phyloP scores from a whole-genome alignment of 1,284 basidiomycete genomes.

The Microbotryum scabiosae region DNA sequence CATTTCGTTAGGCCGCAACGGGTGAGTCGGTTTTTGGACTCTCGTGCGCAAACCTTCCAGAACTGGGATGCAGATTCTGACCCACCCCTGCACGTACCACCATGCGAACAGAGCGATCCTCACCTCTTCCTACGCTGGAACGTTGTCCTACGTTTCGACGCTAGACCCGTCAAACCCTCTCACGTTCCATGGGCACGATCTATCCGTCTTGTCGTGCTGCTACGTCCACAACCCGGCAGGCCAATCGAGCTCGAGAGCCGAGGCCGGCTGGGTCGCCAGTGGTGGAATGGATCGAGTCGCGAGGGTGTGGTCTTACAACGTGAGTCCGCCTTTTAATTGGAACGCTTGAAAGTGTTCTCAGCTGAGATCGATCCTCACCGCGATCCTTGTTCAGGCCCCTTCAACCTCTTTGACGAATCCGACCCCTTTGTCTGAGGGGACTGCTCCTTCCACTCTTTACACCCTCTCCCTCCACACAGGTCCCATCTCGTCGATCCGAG shows the following conservation, averaged over 20 bases:
- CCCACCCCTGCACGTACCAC: too few species aligned
- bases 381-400: slow-evolving; percentile 48
- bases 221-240: slow-evolving; percentile 47
- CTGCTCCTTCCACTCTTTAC: slow-evolving; percentile 43
- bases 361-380: neutral
- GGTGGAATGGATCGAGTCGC: slow-evolving; percentile 72
- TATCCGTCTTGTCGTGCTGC: slow-evolving; percentile 64
- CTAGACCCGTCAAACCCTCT: slow-evolving; percentile 29
- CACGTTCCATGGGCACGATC: slow-evolving; percentile 51
- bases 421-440: slow-evolving; percentile 39
- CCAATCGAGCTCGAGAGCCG: slow-evolving; percentile 21
- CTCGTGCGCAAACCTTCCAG: neutral
- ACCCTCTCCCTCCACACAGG: slow-evolving; percentile 63
- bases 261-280: slow-evolving; percentile 53
- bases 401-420: slow-evolving; percentile 41
- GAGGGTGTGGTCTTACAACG: slow-evolving; percentile 34
- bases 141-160: slow-evolving; percentile 34
- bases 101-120: slow-evolving; percentile 34
- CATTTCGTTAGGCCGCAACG: slow-evolving; percentile 58
- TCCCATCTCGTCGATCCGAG: slow-evolving; percentile 56
- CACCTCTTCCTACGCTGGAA: slow-evolving; percentile 40
- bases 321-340: neutral
- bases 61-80: neutral
- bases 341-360: neutral
- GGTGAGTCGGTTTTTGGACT: slow-evolving; percentile 47